These are phyloP conservation scores for Venturia pyrina DNA, from an alignment of 2,329 filamentous ascomycete species.

Conservation along the genomic window DNA sequence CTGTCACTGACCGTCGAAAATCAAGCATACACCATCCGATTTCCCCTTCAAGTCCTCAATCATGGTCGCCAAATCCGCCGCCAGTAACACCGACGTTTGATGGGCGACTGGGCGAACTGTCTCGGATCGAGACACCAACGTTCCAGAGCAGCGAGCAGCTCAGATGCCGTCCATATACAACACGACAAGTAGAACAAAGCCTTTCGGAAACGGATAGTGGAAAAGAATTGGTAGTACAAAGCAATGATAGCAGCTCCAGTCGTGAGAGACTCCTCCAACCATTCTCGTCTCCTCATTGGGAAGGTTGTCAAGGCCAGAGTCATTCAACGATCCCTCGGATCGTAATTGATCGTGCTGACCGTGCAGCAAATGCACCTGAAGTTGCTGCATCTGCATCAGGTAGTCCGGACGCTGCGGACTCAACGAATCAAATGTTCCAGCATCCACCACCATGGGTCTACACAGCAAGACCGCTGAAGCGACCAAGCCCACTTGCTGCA, in stretches of 20 bases:
- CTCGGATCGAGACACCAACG: neutral
- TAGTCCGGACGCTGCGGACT: neutral
- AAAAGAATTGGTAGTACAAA: neutral
- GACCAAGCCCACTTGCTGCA: neutral
- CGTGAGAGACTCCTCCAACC: neutral
- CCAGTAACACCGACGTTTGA: neutral
- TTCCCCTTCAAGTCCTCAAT: neutral
- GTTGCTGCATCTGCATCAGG: neutral
- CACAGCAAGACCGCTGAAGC: neutral
- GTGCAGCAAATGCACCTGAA: constrained; percentile 9
- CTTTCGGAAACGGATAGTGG: constrained; percentile 4
- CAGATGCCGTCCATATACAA: neutral
- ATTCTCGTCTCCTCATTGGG: neutral
- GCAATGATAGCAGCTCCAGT: neutral
- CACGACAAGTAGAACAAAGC: neutral
- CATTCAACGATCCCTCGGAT: neutral
- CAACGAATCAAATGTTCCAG: neutral
- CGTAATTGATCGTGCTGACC: neutral
- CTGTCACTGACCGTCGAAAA: neutral
- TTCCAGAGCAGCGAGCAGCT: neutral
- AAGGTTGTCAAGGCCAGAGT: neutral
- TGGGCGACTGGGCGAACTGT: neutral
- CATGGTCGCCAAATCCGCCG: neutral
- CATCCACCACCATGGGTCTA: neutral
- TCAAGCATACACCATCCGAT: neutral